phyloP scores from a whole-genome alignment of 305 asterid genomes.

The Stenogyne calaminthoides region DNA sequence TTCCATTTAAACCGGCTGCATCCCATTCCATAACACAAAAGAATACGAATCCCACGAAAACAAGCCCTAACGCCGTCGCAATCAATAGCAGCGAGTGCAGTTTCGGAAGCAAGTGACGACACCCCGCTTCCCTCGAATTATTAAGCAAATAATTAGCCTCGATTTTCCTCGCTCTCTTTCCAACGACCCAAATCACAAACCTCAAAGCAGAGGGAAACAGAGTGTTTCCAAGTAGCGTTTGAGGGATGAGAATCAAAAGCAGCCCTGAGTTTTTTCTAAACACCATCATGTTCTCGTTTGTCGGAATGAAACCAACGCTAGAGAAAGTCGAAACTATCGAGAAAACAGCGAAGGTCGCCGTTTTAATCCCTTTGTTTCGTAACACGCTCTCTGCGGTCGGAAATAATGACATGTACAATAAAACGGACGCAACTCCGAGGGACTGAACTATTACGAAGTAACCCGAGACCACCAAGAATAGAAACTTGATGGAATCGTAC shows the following conservation, averaged over 20 bases:
- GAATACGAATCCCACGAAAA: constrained; percentile 36
- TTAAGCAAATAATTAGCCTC: constrained; percentile 52
- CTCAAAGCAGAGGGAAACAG: constrained; percentile 59
- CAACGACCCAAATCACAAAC: constrained; percentile 37
- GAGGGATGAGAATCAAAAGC: constrained; percentile 52
- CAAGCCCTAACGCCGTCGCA: constrained; percentile 45
- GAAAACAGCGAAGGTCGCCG: constrained; percentile 46
- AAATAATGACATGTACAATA: constrained; percentile 36
- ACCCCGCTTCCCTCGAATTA: constrained; percentile 34
- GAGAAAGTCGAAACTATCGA: constrained; percentile 54
- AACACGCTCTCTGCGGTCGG: constrained; percentile 48
- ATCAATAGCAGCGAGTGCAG: constrained; percentile 39
- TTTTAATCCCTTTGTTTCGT: constrained; percentile 44
- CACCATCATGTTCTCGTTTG: constrained; percentile 61
- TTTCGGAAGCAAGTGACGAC: constrained; percentile 49
- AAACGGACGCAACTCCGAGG: constrained; percentile 37
- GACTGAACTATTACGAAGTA: constrained; percentile 47
- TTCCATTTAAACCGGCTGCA: constrained; percentile 38
- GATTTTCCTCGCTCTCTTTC: constrained; percentile 32
- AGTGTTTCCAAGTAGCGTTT: constrained; percentile 54
- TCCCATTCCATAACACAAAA: constrained; percentile 67
- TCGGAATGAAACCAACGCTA: constrained; percentile 56
- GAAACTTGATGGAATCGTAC: constrained; percentile 38
- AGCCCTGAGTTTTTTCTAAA: constrained; percentile 57
- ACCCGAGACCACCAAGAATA: constrained; percentile 40